Conservation (phyloP, 129 eudicot species). For the Chrysanthemum seticuspe region DNA sequence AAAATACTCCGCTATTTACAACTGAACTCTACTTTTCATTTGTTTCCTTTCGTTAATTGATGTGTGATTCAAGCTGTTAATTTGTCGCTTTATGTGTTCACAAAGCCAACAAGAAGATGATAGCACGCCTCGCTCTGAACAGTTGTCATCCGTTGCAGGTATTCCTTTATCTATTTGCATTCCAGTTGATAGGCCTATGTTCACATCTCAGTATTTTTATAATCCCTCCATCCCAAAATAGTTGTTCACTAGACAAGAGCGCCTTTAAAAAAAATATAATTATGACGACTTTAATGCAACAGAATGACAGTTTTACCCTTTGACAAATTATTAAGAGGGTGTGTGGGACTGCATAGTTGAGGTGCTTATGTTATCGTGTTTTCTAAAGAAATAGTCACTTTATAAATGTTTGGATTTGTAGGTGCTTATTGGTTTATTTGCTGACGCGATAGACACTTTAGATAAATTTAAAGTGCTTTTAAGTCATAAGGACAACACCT, state of each 20-base stretch:
- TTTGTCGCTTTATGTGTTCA: constrained; percentile 21
- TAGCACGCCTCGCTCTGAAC: constrained; percentile 44
- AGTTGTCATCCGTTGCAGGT: constrained; percentile 67
- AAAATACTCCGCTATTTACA: neutral
- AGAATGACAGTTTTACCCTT: neutral
- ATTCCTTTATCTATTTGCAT: constrained; percentile 6
- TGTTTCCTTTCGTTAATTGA: constrained; percentile 2
- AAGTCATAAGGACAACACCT: too few relatives aligned
- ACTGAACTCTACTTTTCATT: neutral
- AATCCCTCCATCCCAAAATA: neutral
- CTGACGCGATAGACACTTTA: too few relatives aligned
- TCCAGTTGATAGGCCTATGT: neutral
- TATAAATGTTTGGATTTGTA: too few relatives aligned
- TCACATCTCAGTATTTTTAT: neutral
- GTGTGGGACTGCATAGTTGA: too few relatives aligned
- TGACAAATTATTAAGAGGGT: neutral
- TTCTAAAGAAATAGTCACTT: too few relatives aligned
- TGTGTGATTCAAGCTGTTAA: constrained; percentile 15
- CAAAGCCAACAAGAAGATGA: constrained; percentile 62
- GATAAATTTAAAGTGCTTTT: too few relatives aligned
- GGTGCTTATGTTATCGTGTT: too few relatives aligned
- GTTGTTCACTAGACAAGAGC: neutral
- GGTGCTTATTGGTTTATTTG: too few relatives aligned
- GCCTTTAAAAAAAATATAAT: too few relatives aligned
- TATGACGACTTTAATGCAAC: too few relatives aligned